Conservation (phyloP, 306 rosid genomes). For the Vigna hirtella region DNA sequence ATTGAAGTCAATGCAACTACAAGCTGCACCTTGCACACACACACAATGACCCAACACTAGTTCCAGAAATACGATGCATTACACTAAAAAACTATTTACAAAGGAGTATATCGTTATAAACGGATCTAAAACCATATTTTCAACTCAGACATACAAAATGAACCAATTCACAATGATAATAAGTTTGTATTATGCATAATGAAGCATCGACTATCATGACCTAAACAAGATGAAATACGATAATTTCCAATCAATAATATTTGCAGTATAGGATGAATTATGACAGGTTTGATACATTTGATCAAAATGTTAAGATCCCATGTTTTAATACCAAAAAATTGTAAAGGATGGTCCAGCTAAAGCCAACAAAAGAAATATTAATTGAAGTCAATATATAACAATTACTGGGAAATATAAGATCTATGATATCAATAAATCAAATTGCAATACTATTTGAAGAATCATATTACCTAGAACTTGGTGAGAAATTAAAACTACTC, state of each 20-base stretch:
- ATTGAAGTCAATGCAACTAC: constrained; percentile 28
- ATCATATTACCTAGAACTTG: constrained; percentile 22
- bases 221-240: constrained; percentile 22
- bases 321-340: constrained; percentile 13
- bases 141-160: constrained; percentile 4
- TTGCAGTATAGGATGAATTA: neutral
- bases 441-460: neutral
- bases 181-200: neutral
- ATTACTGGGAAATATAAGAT: neutral
- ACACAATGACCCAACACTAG: neutral
- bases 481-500: constrained; percentile 7
- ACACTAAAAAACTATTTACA: neutral
- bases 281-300: neutral
- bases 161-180: neutral
- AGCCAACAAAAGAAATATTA: neutral
- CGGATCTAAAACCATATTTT: neutral
- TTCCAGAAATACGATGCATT: constrained; percentile 14
- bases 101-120: too few relatives aligned
- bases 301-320: neutral
- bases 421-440: constrained; percentile 26
- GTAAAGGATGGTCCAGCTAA: neutral
- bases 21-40: neutral
- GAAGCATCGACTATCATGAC: neutral
- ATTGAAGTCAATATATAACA: neutral
- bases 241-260: neutral